Percentiles rank a stretch among this genome's conserved stretches.
phyloP scores from a whole-genome alignment of 1,284 basidiomycete species.

The Boletus sp. region DNA sequence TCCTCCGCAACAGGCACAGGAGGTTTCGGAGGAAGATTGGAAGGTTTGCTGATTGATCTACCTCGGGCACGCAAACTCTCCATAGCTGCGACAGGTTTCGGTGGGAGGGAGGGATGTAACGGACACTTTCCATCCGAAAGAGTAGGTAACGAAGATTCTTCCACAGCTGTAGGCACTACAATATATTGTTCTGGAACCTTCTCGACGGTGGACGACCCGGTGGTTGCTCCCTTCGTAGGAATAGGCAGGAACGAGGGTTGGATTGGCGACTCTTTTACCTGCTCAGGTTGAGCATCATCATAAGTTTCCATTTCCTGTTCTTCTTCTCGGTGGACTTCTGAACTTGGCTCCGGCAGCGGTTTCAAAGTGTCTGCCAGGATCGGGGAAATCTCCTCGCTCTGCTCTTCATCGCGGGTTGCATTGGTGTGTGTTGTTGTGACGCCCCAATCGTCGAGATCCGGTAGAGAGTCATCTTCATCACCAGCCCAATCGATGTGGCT shows the following conservation, averaged over 20 bases:
- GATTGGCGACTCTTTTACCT: slow-evolving; percentile 4
- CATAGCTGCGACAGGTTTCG: slow-evolving; percentile 41
- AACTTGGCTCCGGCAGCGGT: slow-evolving; percentile 54
- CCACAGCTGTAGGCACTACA: neutral
- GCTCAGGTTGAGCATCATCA: slow-evolving; percentile 13
- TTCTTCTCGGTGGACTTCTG: slow-evolving; percentile 20
- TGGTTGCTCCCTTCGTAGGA: slow-evolving; percentile 1
- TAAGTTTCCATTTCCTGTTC: slow-evolving; percentile 25
- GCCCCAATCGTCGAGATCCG: slow-evolving; percentile 81
- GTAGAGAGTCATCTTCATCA: slow-evolving; percentile 77
- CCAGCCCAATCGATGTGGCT: slow-evolving; percentile 84
- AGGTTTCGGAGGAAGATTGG: slow-evolving; percentile 19
- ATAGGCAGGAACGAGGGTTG: slow-evolving; percentile 11
- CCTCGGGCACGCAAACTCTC: slow-evolving; percentile 21
- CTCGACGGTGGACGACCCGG: neutral
- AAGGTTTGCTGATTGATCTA: slow-evolving; percentile 14
- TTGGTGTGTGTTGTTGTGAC: slow-evolving; percentile 43
- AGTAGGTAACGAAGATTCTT: slow-evolving; percentile 13
- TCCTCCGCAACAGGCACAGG: slow-evolving; percentile 7
- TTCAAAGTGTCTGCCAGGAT: slow-evolving; percentile 64
- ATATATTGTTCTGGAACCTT: slow-evolving; percentile 8
- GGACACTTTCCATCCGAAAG: slow-evolving; percentile 20
- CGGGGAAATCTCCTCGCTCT: slow-evolving; percentile 57
- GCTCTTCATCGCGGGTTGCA: slow-evolving; percentile 10
- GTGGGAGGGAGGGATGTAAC: slow-evolving; percentile 49